These are phyloP conservation scores for Pezicula carpinea DNA, from an alignment of 2,329 filamentous ascomycete genomes.

Conservation along the genomic window DNA sequence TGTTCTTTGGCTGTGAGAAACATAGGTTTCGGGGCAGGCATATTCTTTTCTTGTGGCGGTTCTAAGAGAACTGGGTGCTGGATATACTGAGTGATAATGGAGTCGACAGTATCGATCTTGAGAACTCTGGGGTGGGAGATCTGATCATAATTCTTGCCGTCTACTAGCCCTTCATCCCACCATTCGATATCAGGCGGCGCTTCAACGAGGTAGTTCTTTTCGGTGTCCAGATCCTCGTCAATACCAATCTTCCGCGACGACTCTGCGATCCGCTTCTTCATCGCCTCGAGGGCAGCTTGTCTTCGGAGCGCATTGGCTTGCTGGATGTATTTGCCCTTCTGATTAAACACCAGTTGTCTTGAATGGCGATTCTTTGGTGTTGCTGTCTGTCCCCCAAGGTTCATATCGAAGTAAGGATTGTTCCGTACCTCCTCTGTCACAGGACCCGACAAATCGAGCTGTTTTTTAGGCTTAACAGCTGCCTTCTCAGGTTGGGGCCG, in stretches of 20 bases:
- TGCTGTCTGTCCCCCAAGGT: constrained; percentile 52
- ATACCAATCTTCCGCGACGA: constrained; percentile 86
- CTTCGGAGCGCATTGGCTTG: constrained; percentile 86
- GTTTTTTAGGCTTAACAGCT: constrained; percentile 40
- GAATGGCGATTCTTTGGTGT: constrained; percentile 61
- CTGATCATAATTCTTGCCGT: constrained; percentile 68
- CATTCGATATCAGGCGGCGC: constrained; percentile 86
- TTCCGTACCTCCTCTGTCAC: constrained; percentile 53
- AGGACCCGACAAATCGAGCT: constrained; percentile 52
- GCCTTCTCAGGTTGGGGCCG: constrained; percentile 34
- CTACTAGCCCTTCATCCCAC: constrained; percentile 90
- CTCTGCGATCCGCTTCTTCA: constrained; percentile 90
- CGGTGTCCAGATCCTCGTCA: constrained; percentile 82
- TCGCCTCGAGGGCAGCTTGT: constrained; percentile 83
- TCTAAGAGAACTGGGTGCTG: constrained; percentile 90
- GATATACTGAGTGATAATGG: constrained; percentile 84
- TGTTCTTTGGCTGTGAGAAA: constrained; percentile 88
- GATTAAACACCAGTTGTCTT: constrained; percentile 81
- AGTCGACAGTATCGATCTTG: constrained; percentile 74
- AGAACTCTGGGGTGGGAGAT: constrained; percentile 61
- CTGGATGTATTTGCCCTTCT: constrained; percentile 95
- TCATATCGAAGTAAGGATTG: constrained; percentile 83
- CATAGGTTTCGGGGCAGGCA: constrained; percentile 79
- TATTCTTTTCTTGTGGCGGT: constrained; percentile 82
- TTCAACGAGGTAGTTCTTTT: constrained; percentile 84